Evolutionary conservation across 2,329 filamentous ascomycete genomes (phyloP), one percentile per base, ranked within the genome.

Genomic region (Verticillium dahliae): DNA sequence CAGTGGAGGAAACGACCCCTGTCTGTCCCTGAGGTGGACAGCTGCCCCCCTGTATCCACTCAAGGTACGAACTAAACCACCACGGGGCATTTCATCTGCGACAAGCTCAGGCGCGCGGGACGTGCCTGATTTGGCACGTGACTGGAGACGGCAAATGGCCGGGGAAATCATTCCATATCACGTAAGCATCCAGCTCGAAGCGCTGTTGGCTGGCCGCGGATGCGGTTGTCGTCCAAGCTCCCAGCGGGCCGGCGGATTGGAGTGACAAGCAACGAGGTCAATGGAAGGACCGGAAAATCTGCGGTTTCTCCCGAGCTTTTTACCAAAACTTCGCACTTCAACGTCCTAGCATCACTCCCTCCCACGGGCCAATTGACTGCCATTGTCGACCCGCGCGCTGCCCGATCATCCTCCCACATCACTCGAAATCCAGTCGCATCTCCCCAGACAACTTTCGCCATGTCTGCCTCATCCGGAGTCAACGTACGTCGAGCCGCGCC

Each of bases 401-500:
- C 69, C 72, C 70, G 67, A 68, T 69, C 71, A 66, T 70, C 69
- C 69, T 67, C 70, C 69, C 71, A 70, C 71, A 71, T 69, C 69
- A 69, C 70, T 71, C 70, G 70, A 67, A 66, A 73, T 73, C 69
- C 69, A 70, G 68, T 74, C 73, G 75, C 75, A 74, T 75, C 72
- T 74, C 75, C 75, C 73, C 79, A 71, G 74, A 73, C 71, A 68
- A 70, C 68, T 69, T 74, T 69, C 71, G 70, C 77, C 80, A 89
- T 89, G 86, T 84, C 85, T 78, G 81, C 85, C 41, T 34, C 41
- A 68, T 86, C 87, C 75, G 86, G 86, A 81, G 85, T 88, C 75
- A 89, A 89, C 77, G 86, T 89, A 79, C 67, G 81, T 81, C 67
- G 65, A 70, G 68, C 69, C 67, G 66, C 38, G 60, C 67, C 62